Evolutionary conservation across 2,329 filamentous ascomycete genomes (phyloP).

Genomic region (Paecilomyces niveus): DNA sequence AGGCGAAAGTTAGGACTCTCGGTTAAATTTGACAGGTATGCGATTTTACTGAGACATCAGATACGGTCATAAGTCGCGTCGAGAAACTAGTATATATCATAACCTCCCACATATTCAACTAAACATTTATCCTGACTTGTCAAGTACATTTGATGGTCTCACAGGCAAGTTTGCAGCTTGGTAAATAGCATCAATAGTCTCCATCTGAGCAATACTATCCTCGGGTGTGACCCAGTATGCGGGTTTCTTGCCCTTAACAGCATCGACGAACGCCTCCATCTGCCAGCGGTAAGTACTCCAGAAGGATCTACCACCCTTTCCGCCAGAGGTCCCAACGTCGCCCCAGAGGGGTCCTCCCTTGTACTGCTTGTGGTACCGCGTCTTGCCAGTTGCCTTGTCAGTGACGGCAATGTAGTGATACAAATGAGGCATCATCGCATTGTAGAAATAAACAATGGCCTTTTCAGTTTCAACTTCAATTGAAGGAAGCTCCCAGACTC

Average conservation of each 20-base stretch:
- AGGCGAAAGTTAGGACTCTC: background rate
- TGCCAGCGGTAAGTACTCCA: slow-evolving; percentile 43
- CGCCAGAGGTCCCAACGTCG: slow-evolving; percentile 20
- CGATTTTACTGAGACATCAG: background rate
- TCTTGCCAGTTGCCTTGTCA: slow-evolving; percentile 20
- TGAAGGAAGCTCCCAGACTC: slow-evolving; percentile 24
- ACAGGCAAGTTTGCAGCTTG: slow-evolving; percentile 12
- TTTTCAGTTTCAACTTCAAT: slow-evolving; percentile 25
- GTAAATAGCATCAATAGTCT: slow-evolving; percentile 19
- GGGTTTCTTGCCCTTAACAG: slow-evolving; percentile 26
- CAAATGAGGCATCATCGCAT: slow-evolving; percentile 27
- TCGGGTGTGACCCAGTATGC: slow-evolving; percentile 34
- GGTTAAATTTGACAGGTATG: background rate
- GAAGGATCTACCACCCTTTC: slow-evolving; percentile 27
- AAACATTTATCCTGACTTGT: background rate
- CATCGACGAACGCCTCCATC: slow-evolving; percentile 45
- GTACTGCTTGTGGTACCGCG: slow-evolving; percentile 17
- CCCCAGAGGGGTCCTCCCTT: slow-evolving; percentile 24
- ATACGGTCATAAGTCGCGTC: background rate
- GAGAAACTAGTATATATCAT: background rate
- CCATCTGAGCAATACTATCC: slow-evolving; percentile 41
- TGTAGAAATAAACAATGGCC: slow-evolving; percentile 24
- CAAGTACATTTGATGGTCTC: slow-evolving; percentile 3
- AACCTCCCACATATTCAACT: background rate
- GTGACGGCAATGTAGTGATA: slow-evolving; percentile 26